Evolutionary conservation across 352 stramenopile species (phyloP).

Genomic region (Pythium aristosporum): DNA sequence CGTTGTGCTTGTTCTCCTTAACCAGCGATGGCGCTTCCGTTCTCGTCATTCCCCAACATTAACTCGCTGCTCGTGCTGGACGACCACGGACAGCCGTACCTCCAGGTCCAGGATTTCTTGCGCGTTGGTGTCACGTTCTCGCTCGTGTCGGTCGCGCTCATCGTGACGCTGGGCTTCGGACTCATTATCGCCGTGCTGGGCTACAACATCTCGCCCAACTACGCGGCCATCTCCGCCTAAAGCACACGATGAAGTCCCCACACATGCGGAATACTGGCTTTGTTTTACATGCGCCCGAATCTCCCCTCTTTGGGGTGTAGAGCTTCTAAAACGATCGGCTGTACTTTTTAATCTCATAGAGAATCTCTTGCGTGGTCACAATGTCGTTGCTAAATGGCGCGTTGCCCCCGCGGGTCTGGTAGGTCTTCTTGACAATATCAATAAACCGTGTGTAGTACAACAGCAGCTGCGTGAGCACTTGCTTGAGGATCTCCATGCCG

Average conservation of each 20-base stretch:
- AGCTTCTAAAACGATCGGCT: constrained; percentile 87
- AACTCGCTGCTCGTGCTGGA: constrained; percentile 91
- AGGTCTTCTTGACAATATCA: constrained; percentile 95
- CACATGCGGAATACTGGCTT: background rate
- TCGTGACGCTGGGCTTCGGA: constrained; percentile 82
- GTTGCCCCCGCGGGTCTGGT: constrained; percentile 36
- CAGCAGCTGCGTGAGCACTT: constrained; percentile 97
- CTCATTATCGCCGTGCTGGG: constrained; percentile 84
- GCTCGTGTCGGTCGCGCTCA: constrained; percentile 78
- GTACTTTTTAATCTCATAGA: constrained; percentile 99
- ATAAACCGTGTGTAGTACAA: constrained; percentile 99
- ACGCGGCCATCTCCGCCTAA: constrained; percentile 22
- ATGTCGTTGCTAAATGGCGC: constrained; percentile 91
- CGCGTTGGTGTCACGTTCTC: constrained; percentile 85
- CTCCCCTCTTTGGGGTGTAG: too few relatives aligned
- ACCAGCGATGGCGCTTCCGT: constrained; percentile 87
- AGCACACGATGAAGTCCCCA: background rate
- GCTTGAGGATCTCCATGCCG: constrained; percentile 99
- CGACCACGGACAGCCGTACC: constrained; percentile 84
- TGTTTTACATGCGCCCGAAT: constrained; percentile 7
- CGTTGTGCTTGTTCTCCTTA: constrained; percentile 1
- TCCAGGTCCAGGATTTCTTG: constrained; percentile 87
- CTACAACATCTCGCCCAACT: constrained; percentile 64
- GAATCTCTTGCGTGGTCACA: constrained; percentile 94
- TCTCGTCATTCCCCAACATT: constrained; percentile 93